A percentile compares a stretch with the other conserved stretches of the same genome.
phyloP scores from a whole-genome alignment of 805 yeast species.

The Teunomyces kruisii region DNA sequence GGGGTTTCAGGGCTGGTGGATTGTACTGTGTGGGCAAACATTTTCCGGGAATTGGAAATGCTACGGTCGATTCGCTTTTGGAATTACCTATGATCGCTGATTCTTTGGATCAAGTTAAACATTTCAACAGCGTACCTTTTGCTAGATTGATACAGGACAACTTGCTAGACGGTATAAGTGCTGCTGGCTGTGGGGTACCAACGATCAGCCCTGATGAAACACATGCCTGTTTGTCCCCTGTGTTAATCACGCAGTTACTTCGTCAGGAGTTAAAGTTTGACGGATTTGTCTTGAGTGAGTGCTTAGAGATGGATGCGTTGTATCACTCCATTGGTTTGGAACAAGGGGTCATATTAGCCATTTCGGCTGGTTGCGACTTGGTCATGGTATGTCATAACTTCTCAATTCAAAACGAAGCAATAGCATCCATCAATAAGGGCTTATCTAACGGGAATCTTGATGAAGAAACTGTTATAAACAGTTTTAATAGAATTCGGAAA shows the following conservation, averaged over 20 bases:
- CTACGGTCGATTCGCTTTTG: slow-evolving; percentile 54
- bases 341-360: slow-evolving; percentile 63
- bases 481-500: slow-evolving; percentile 43
- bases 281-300: slow-evolving; percentile 60
- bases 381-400: slow-evolving; percentile 61
- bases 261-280: slow-evolving; percentile 52
- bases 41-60: slow-evolving; percentile 67
- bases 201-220: slow-evolving; percentile 58
- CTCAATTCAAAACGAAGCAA: slow-evolving; percentile 55
- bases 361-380: slow-evolving; percentile 65
- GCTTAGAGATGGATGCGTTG: slow-evolving; percentile 62
- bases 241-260: slow-evolving; percentile 49
- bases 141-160: slow-evolving; percentile 44
- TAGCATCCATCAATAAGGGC: slow-evolving; percentile 41
- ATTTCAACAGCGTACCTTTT: slow-evolving; percentile 53
- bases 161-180: slow-evolving; percentile 53
- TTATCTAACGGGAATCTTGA: slow-evolving; percentile 42
- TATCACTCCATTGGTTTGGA: slow-evolving; percentile 63
- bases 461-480: slow-evolving; percentile 38
- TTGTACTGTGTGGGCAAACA: slow-evolving; percentile 58
- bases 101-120: slow-evolving; percentile 50
- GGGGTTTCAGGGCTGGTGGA: slow-evolving; percentile 55
- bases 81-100: slow-evolving; percentile 62
- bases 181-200: slow-evolving; percentile 67
- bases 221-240: slow-evolving; percentile 61